Conservation (phyloP, 805 yeast species). For the Schwanniomyces occidentalis region DNA sequence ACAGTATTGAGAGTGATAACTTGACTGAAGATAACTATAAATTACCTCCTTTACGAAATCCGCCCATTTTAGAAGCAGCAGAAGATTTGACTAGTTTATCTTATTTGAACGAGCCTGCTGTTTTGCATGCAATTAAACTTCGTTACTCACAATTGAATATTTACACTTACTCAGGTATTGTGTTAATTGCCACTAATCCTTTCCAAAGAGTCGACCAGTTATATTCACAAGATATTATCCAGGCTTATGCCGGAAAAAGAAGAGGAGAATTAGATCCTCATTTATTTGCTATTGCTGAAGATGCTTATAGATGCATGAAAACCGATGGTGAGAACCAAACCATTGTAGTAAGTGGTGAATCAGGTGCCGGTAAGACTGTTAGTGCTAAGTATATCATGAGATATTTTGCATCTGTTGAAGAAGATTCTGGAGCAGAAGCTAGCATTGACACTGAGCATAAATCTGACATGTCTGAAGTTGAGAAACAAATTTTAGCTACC, state of each 20-base stretch:
- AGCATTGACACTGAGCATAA: constrained; percentile 37
- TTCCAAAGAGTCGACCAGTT: constrained; percentile 89
- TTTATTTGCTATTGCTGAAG: constrained; percentile 95
- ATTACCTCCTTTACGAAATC: constrained; percentile 84
- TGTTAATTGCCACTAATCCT: constrained; percentile 93
- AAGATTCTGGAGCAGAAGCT: constrained; percentile 33
- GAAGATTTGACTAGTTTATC: constrained; percentile 93
- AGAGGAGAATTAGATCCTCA: constrained; percentile 97
- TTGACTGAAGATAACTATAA: constrained; percentile 54
- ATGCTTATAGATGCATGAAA: constrained; percentile 94
- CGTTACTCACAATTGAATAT: constrained; percentile 88
- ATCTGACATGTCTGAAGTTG: constrained; percentile 82
- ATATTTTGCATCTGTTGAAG: constrained; percentile 92
- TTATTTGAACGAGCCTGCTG: constrained; percentile 94
- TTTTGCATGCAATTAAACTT: constrained; percentile 85
- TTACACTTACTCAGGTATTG: constrained; percentile 96
- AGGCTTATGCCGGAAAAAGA: constrained; percentile 89
- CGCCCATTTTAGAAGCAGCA: constrained; percentile 87
- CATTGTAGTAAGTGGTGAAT: constrained; percentile 94
- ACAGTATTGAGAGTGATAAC: constrained; percentile 49
- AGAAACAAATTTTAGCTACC: constrained; percentile 91
- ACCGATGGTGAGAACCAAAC: constrained; percentile 85
- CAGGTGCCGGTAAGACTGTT: constrained; percentile 98
- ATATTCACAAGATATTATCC: constrained; percentile 89
- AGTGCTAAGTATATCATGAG: constrained; percentile 97